Evolutionary conservation across 2,329 filamentous ascomycete species (phyloP), one percentile per base, ranked within the genome.

Genomic region (Aspergillus spinulosporus): DNA sequence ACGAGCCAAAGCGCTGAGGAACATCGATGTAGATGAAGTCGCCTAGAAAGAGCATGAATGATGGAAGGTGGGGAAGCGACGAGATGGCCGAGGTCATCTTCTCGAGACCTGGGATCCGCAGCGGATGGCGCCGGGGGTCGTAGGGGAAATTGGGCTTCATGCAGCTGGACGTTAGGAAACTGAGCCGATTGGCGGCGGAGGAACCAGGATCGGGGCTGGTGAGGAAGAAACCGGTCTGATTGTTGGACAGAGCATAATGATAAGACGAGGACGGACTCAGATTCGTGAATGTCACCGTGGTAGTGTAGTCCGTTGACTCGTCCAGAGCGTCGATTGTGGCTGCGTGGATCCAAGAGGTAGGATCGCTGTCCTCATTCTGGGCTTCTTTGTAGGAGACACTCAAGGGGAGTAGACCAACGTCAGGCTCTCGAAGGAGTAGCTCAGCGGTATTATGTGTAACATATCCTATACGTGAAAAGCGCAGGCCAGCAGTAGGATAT

Each of bases 71-170:
- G 12, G 31, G 2, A n/a, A 57, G 43, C 21, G 55, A 53, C 3
- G 49, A 36, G 4, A 97, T 77, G 44, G 87, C 83, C n/a, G 83
- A 80, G 1, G 90, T 88, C 53, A 99, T 81, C 64, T 91, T 81
- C 52, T 84, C 85, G 66, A 97, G 83, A 0, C 94, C 94, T 0
- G 88, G 88, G 45, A 97, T 89, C 8, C 88, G 82, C 2, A 97
- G 80, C 0, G 93, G 85, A 68, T 97, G 90, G 39, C 90, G 84
- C n/a, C 92, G 74, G 0, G 90, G 89, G 43, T 83, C 89, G 74
- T 99, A 99, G 0, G 94, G 94, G 54, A 97, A 91, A 14, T 91
- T 88, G 8, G 89, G 88, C 65, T 97, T 90, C 66, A 97, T 91
- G 74, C 94, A 99, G 42, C 91, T 96, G 0, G 91, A 94, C 3